Evolutionary conservation across 371 early-diverging fungal species (phyloP), one percentile per base, ranked within the genome.

Genomic region (Thermomucor indicae-seudaticae): DNA sequence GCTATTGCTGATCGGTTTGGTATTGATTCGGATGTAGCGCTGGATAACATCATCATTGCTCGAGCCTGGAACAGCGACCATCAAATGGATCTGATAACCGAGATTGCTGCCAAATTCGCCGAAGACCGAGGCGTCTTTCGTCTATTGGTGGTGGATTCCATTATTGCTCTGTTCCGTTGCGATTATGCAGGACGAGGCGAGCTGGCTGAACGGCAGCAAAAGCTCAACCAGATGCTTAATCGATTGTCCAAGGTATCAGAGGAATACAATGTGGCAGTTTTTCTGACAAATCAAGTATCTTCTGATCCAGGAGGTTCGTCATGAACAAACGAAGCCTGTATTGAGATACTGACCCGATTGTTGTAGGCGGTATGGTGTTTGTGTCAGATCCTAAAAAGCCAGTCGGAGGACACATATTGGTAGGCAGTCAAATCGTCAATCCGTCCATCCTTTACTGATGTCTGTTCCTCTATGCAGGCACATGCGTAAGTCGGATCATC

Each of bases 121-220:
- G 87, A 92, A 59, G 88, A 89, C 28, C 70, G 62, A 41, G 83
- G 85, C 2, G 69, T 67, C 3, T 90, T 76, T 54, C 75, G 81
- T 28, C 47, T 90, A n/a, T 47, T 90, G 44, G 83, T 51, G 49
- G 75, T 92, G 16, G 92, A 91, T 66, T 85, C 85, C 5, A 84
- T 90, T 52, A 92, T 89, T 57, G 83, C 81, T 8, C 72, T 81
- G 35, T 96, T 82, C 57, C 76, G 90, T 14, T 89, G 86, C 16
- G 92, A 91, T 60, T 91, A 83, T 54, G 70, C 74, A 19, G 92
- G 92, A 14, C 76, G 92, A 20, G 95, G 95, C 12, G 96, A 95
- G 63, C 72, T 96, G 12, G 86, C 91, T 6, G 96, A 93, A 51
- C 70, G 96, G 20, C 96, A 96, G 62, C 93, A 92, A 59, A 91